Evolutionary conservation across 495 filamentous ascomycete genomes (phyloP).

Genomic region (Peziza echinospora): DNA sequence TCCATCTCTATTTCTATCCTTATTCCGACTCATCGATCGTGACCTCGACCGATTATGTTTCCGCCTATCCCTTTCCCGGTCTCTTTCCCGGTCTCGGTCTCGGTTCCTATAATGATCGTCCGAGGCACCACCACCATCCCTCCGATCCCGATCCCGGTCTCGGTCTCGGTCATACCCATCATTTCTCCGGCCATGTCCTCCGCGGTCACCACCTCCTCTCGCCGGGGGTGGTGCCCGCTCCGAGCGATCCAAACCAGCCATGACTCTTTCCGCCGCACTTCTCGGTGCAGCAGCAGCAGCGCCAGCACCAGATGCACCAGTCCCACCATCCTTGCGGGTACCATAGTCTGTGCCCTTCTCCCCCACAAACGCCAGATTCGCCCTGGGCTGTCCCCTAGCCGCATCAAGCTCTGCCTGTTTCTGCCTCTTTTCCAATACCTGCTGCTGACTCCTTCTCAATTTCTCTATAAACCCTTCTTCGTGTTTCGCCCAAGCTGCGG

Average conservation of each 20-base stretch:
- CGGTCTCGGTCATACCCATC: constrained; percentile 5
- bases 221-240: constrained; percentile 18
- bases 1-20: constrained; percentile 5
- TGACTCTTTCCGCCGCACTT: constrained; percentile 24
- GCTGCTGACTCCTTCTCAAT: constrained; percentile 43
- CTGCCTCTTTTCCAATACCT: constrained; percentile 35
- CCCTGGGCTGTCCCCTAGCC: constrained; percentile 25
- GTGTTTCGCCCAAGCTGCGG: constrained; percentile 32
- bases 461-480: constrained; percentile 51
- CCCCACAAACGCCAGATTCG: constrained; percentile 58
- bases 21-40: constrained; percentile 6
- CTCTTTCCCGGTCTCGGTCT: constrained; percentile 1
- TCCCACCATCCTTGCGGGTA: background rate
- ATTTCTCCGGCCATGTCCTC: constrained; percentile 4
- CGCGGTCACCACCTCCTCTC: constrained; percentile 6
- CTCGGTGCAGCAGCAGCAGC: constrained; percentile 14
- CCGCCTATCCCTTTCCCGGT: constrained; percentile 6
- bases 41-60: constrained; percentile 12
- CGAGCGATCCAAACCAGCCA: constrained; percentile 20
- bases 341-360: constrained; percentile 6
- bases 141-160: constrained; percentile 8
- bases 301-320: constrained; percentile 9
- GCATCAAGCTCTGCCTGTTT: constrained; percentile 26
- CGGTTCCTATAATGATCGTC: constrained; percentile 9
- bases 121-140: background rate